A percentile compares a stretch with the other conserved stretches of the same genome.
Conservation (phyloP, 1,284 basidiomycete species). For the Microbotryomycetes sp. region DNA sequence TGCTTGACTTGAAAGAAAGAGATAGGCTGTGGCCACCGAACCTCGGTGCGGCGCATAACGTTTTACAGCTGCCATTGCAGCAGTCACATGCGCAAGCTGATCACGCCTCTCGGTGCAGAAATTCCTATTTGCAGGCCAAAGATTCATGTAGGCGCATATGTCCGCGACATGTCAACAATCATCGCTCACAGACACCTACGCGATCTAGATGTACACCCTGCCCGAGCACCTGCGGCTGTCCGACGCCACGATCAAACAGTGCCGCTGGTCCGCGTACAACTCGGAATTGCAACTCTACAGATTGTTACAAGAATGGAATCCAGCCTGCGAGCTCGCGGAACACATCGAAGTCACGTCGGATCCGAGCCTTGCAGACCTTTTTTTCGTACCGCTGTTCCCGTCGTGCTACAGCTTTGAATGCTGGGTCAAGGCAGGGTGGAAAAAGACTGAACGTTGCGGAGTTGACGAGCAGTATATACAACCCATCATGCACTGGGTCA, state of each 20-base stretch:
- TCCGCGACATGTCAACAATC: not conserved
- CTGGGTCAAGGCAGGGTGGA: conserved; percentile 26
- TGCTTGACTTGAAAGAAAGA: conserved; percentile 7
- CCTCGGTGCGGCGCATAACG: conserved; percentile 3
- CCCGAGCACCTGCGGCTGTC: conserved; percentile 14
- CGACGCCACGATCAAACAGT: conserved; percentile 7
- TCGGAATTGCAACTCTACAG: conserved; percentile 20
- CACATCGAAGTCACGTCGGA: conserved; percentile 1
- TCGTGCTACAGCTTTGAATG: conserved; percentile 28
- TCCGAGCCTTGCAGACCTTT: conserved; percentile 20
- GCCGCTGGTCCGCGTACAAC: conserved; percentile 32
- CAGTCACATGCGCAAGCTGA: not conserved
- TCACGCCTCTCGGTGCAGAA: not conserved
- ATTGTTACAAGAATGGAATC: not conserved
- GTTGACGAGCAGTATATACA: conserved; percentile 22
- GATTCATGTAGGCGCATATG: conserved; percentile 6
- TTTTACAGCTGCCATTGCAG: not conserved
- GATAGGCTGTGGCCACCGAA: conserved; percentile 21
- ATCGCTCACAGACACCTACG: no score
- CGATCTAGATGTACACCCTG: conserved; percentile 17
- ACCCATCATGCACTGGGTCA: conserved; percentile 13
- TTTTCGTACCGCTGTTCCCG: conserved; percentile 26
- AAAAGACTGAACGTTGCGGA: conserved; percentile 16
- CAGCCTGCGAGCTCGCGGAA: not conserved
- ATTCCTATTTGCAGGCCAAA: conserved; percentile 16